Percentiles rank a stretch among this genome's conserved stretches.
Evolutionary conservation across 2,329 filamentous ascomycete genomes (phyloP).

Genomic region (Thermoascus crustaceus): DNA sequence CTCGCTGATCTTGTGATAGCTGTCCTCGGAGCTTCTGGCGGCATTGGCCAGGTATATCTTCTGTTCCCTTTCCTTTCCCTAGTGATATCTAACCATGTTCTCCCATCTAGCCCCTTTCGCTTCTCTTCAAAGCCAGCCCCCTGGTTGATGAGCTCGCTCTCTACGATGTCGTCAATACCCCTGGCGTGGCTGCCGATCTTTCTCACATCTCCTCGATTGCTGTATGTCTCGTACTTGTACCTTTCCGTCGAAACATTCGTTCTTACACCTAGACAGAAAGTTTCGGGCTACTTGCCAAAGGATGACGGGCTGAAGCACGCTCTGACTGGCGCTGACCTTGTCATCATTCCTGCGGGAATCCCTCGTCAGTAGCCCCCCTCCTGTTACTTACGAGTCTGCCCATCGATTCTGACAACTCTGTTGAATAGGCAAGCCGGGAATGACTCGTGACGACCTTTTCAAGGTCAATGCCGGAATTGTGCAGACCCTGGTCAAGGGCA

Average conservation of each 20-base stretch:
- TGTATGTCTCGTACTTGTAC: constrained; percentile 43
- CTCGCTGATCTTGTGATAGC: constrained; percentile 32
- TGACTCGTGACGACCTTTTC: constrained; percentile 99
- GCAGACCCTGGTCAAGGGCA: constrained; percentile 80
- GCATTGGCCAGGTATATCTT: constrained; percentile 87
- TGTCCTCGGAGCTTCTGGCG: constrained; percentile 93
- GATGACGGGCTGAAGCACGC: constrained; percentile 76
- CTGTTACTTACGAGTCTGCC: neutral
- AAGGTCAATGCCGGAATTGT: constrained; percentile 99
- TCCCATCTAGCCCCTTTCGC: constrained; percentile 69
- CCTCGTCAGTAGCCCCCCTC: constrained; percentile 59
- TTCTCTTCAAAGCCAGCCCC: constrained; percentile 85
- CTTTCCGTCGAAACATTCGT: neutral
- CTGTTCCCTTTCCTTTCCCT: neutral
- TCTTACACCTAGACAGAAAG: constrained; percentile 53
- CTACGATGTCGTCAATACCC: constrained; percentile 99
- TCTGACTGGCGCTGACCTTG: constrained; percentile 87
- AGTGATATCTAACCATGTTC: constrained; percentile 1
- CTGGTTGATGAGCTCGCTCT: constrained; percentile 87
- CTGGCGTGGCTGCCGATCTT: constrained; percentile 89
- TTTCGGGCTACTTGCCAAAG: constrained; percentile 81
- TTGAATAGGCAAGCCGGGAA: constrained; percentile 81
- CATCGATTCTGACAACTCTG: constrained; percentile 14
- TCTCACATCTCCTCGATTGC: constrained; percentile 93
- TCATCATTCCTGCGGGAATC: constrained; percentile 96